These are phyloP conservation scores for Cardamine occulta DNA, from an alignment of 345 rosid species.

Conservation along the genomic window DNA sequence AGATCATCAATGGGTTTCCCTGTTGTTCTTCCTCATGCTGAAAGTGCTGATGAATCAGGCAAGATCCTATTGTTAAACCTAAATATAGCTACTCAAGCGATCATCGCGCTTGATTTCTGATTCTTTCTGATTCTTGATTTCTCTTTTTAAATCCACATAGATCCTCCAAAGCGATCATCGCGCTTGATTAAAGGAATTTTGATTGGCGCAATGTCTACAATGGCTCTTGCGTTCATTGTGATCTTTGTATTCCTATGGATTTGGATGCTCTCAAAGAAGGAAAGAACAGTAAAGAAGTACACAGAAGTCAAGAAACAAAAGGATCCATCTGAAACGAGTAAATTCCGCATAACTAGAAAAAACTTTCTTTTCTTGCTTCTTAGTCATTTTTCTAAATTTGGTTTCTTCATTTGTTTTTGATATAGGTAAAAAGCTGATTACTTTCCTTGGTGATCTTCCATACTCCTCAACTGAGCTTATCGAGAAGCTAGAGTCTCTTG, in stretches of 20 bases:
- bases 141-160: conserved; percentile 19
- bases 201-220: conserved; percentile 78
- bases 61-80: conserved; percentile 6
- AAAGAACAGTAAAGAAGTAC: conserved; percentile 85
- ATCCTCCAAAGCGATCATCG: conserved; percentile 64
- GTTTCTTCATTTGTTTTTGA: background rate
- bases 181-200: conserved; percentile 85
- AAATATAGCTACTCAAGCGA: background rate
- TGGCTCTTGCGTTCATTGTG: conserved; percentile 70
- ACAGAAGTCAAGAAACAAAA: conserved; percentile 91
- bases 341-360: background rate
- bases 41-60: conserved; percentile 76
- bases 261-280: conserved; percentile 82
- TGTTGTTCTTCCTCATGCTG: conserved; percentile 91
- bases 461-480: conserved; percentile 84
- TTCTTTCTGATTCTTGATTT: conserved; percentile 25
- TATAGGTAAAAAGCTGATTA: conserved; percentile 78
- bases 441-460: conserved; percentile 96
- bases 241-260: conserved; percentile 77
- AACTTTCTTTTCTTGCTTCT: background rate
- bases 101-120: too few relatives aligned
- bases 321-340: conserved; percentile 62
- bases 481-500: conserved; percentile 92
- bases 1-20: conserved; percentile 97
- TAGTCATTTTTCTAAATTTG: background rate